Base-by-base conservation (phyloP, 2,329 filamentous ascomycete genomes). In the Ceratocystiopsis minuta region DNA sequence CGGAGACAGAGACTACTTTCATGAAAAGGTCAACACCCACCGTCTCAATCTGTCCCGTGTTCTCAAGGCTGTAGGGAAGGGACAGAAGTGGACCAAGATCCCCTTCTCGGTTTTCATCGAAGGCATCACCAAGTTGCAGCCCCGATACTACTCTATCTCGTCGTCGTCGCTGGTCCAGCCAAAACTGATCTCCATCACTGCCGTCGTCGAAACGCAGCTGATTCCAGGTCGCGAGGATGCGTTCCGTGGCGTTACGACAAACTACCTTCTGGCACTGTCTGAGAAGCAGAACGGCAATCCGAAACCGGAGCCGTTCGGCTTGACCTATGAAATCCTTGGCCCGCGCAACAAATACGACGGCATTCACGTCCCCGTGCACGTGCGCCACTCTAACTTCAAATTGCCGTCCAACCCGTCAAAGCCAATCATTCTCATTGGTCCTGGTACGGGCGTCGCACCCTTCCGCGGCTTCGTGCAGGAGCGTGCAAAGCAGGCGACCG, bases 341-440 rank as follows among this genome's bases (percentile, higher is more conserved):
- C 90, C 90, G 15, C 76, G 90, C 54, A 93, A 94, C 70, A 96
- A 93, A 64, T 98, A 96, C 60, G 84, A 94, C 54, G 88, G 88
- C 46, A 79, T 95, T 46, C 87, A 92, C 55, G 80, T 96, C 18
- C 90, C 90, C 3, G 84, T 98, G 14, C 90, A 98, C 57, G 78
- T 98, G 45, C 84, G 90, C 49, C 88, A 95, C 64, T 96, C 90
- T 49, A 98, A 96, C 67, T 98, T 98, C 75, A 96, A 96, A 67
- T 75, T 98, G 28, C 90, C 90, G 10, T 95, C 90, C 15, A 87
- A 98, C 54, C 86, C 90, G 4, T 75, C 80, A 39, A 93, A 92
- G 63, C 90, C 90, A 28, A 68, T 98, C 52, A 93, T 98, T 59
- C 87, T 95, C 78, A 76, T 96, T 52, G 90, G 90, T 18, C 90